phyloP scores from a whole-genome alignment of 768 basidiomycete species.

The Trametes cubensis region DNA sequence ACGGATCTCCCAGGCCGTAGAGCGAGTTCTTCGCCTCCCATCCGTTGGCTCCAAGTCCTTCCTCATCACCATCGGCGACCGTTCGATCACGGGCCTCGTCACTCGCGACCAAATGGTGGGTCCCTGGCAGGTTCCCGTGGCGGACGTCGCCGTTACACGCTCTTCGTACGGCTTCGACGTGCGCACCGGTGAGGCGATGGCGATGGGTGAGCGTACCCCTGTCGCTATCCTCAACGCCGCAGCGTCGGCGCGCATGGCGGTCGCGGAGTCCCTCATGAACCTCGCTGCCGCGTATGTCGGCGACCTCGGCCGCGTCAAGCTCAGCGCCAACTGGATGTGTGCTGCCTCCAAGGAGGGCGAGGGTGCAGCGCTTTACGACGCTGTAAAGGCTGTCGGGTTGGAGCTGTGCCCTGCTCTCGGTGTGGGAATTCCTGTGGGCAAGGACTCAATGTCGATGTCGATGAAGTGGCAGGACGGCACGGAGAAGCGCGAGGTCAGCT shows the following conservation, averaged over 20 bases:
- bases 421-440: conserved; percentile 95
- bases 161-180: conserved; percentile 91
- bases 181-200: conserved; percentile 91
- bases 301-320: conserved; percentile 74
- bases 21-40: conserved; percentile 87
- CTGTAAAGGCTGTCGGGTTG: conserved; percentile 87
- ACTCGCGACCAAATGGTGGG: conserved; percentile 99
- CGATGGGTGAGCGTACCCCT: conserved; percentile 96
- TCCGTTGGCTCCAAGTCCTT: conserved; percentile 95
- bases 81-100: conserved; percentile 91
- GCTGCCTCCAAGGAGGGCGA: conserved; percentile 89
- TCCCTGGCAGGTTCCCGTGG: conserved; percentile 97
- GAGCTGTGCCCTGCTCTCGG: conserved; percentile 93
- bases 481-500: conserved; percentile 78
- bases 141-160: conserved; percentile 96
- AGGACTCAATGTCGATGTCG: conserved; percentile 99
- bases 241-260: conserved; percentile 94
- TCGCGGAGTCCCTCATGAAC: conserved; percentile 93
- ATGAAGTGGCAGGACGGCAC: conserved; percentile 82
- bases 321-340: conserved; percentile 99
- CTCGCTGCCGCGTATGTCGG: conserved; percentile 79
- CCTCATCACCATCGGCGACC: conserved; percentile 97
- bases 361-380: conserved; percentile 87
- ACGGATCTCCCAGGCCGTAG: conserved; percentile 63
- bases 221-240: conserved; percentile 84